Evolutionary conservation across 768 basidiomycete genomes (phyloP).

Genomic region (Hygrophoropsis aurantiaca): DNA sequence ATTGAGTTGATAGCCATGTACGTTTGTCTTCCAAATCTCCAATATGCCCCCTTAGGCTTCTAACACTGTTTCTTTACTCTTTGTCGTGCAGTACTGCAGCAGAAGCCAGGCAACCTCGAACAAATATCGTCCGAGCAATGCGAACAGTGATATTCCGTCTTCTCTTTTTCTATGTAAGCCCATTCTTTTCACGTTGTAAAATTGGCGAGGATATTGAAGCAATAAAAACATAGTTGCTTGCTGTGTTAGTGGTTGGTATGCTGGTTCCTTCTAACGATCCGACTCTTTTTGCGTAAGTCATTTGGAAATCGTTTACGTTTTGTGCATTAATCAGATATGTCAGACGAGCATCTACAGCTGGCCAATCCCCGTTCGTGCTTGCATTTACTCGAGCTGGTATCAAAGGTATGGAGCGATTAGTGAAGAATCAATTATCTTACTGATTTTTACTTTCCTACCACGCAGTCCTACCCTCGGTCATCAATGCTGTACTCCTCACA

Average conservation of each 20-base stretch:
- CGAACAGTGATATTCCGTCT: slow-evolving; percentile 81
- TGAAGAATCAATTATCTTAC: slow-evolving; percentile 6
- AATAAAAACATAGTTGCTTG: slow-evolving; percentile 12
- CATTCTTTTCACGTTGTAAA: neutral
- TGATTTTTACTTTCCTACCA: slow-evolving; percentile 1
- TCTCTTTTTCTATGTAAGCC: slow-evolving; percentile 64
- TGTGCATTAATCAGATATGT: neutral
- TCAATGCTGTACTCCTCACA: slow-evolving; percentile 73
- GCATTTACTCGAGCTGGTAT: slow-evolving; percentile 74
- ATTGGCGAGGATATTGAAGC: neutral
- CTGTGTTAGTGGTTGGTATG: slow-evolving; percentile 64
- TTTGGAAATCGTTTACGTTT: neutral
- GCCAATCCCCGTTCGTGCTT: slow-evolving; percentile 82
- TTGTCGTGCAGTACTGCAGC: slow-evolving; percentile 56
- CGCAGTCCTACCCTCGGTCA: slow-evolving; percentile 58
- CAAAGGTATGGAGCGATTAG: slow-evolving; percentile 39
- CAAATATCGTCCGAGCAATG: slow-evolving; percentile 77
- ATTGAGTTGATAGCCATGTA: slow-evolving; percentile 75
- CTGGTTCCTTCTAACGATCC: slow-evolving; percentile 70
- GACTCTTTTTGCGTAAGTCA: slow-evolving; percentile 41
- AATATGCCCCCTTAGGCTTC: slow-evolving; percentile 30
- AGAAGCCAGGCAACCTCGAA: slow-evolving; percentile 75
- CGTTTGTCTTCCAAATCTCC: slow-evolving; percentile 25
- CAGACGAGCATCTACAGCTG: slow-evolving; percentile 37
- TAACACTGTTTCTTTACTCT: slow-evolving; percentile 9